Conservation (phyloP, 768 basidiomycete species). For the Gloeophyllum trabeum region DNA sequence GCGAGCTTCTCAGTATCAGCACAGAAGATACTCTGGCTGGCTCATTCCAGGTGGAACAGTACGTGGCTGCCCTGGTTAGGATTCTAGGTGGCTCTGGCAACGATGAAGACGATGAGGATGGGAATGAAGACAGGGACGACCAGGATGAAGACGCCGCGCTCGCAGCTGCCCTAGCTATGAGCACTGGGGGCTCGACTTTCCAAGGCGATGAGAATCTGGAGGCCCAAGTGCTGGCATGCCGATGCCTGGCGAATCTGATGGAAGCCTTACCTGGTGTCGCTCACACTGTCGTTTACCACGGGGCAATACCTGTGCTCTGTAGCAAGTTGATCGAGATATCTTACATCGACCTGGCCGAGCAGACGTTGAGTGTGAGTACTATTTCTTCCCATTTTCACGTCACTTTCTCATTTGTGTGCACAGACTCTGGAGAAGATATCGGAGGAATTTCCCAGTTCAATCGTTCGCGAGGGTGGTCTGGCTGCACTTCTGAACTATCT, state of each 20-base stretch:
- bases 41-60: constrained; percentile 90
- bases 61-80: constrained; percentile 83
- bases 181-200: constrained; percentile 39
- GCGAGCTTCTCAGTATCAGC: constrained; percentile 90
- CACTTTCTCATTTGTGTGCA: constrained; percentile 8
- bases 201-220: constrained; percentile 84
- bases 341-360: constrained; percentile 96
- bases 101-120: constrained; percentile 53
- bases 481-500: constrained; percentile 89
- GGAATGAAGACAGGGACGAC: constrained; percentile 41
- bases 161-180: constrained; percentile 77
- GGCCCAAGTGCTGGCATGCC: constrained; percentile 90
- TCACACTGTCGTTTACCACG: constrained; percentile 96
- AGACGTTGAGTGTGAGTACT: constrained; percentile 93
- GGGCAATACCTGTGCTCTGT: constrained; percentile 96
- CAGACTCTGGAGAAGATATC: constrained; percentile 98
- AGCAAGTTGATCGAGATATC: constrained; percentile 95
- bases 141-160: constrained; percentile 86
- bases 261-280: constrained; percentile 96
- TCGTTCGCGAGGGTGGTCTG: constrained; percentile 92
- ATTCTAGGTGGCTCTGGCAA: constrained; percentile 76
- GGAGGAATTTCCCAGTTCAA: constrained; percentile 91
- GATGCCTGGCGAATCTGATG: constrained; percentile 96
- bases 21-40: constrained; percentile 95
- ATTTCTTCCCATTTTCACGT: constrained; percentile 6